Percentiles rank a stretch among this genome's conserved stretches.
phyloP scores from a whole-genome alignment of 2,329 filamentous ascomycete species.

The Ceratocystiopsis minuta region DNA sequence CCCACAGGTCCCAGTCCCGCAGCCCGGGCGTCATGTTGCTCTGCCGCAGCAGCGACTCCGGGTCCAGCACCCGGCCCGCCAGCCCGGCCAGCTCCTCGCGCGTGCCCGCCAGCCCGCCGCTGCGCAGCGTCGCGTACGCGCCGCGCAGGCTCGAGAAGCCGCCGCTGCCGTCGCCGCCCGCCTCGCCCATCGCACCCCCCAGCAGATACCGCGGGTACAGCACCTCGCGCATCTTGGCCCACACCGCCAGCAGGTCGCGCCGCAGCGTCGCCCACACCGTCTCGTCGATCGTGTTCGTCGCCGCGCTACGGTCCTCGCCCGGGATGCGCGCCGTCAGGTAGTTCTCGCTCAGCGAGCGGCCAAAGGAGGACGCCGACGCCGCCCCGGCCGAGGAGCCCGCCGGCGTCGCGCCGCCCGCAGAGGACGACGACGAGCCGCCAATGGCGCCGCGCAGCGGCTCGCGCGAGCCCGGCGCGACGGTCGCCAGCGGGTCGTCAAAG shows the following conservation, averaged over 20 bases:
- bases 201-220: conserved; percentile 91
- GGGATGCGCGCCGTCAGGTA: conserved; percentile 81
- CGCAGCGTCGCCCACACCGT: conserved; percentile 93
- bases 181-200: conserved; percentile 38
- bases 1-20: conserved; percentile 97
- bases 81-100: conserved; percentile 44
- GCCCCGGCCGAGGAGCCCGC: background rate
- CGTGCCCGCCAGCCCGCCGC: conserved; percentile 38
- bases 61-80: conserved; percentile 43
- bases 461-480: too few relatives aligned
- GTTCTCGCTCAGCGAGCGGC: conserved; percentile 46
- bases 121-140: conserved; percentile 42
- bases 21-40: conserved; percentile 75
- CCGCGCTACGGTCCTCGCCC: conserved; percentile 79
- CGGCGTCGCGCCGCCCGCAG: conserved; percentile 55
- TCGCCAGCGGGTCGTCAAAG: conserved; percentile 69
- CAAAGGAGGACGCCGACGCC: conserved; percentile 16
- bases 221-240: conserved; percentile 96
- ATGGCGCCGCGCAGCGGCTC: conserved; percentile 80
- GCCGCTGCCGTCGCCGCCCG: background rate
- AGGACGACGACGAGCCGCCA: conserved; percentile 47
- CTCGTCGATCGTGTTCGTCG: conserved; percentile 91
- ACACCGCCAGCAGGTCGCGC: conserved; percentile 78
- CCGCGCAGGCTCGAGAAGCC: conserved; percentile 25
- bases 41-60: conserved; percentile 39